A percentile compares a stretch with the other conserved stretches of the same genome.
phyloP scores from a whole-genome alignment of 805 yeast genomes.

The Starmerella floris region DNA sequence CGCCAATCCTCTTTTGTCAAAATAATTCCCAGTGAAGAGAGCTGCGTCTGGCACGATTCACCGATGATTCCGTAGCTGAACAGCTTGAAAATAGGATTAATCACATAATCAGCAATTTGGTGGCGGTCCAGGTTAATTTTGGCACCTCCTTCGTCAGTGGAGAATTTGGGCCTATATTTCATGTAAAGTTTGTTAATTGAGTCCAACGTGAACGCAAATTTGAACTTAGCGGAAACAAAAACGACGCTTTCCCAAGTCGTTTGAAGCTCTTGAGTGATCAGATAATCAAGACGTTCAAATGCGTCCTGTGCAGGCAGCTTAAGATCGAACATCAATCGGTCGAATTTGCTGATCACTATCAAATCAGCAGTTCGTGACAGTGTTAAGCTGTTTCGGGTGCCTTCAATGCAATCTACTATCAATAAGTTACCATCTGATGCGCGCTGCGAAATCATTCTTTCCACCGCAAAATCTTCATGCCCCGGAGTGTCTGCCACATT shows the following conservation, averaged over 20 bases:
- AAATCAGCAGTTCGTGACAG: slow-evolving; percentile 24
- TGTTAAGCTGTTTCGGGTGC: slow-evolving; percentile 40
- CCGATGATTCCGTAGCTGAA: slow-evolving; percentile 46
- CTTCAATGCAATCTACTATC: slow-evolving; percentile 78
- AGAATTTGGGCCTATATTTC: too few relatives aligned
- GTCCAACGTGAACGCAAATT: slow-evolving; percentile 50
- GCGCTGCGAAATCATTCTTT: slow-evolving; percentile 43
- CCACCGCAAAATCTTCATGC: slow-evolving; percentile 73
- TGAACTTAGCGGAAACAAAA: slow-evolving; percentile 56
- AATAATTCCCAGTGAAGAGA: slow-evolving; percentile 35
- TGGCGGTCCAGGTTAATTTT: too few relatives aligned
- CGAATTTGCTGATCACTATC: slow-evolving; percentile 66
- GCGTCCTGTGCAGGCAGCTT: slow-evolving; percentile 62
- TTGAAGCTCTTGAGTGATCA: slow-evolving; percentile 40
- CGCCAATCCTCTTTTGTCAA: slow-evolving; percentile 2
- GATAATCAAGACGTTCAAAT: slow-evolving; percentile 48
- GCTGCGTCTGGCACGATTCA: slow-evolving; percentile 31
- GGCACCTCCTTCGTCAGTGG: too few relatives aligned
- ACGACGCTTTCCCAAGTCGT: slow-evolving; percentile 46
- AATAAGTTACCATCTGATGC: slow-evolving; percentile 54
- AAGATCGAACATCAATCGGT: slow-evolving; percentile 69
- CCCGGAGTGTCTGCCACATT: slow-evolving; percentile 86
- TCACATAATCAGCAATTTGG: slow-evolving; percentile 59
- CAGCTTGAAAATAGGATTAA: slow-evolving; percentile 72
- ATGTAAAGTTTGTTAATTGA: slow-evolving; percentile 48